Conservation (phyloP, 306 rosid genomes). For the Mimosa bimucronata region DNA sequence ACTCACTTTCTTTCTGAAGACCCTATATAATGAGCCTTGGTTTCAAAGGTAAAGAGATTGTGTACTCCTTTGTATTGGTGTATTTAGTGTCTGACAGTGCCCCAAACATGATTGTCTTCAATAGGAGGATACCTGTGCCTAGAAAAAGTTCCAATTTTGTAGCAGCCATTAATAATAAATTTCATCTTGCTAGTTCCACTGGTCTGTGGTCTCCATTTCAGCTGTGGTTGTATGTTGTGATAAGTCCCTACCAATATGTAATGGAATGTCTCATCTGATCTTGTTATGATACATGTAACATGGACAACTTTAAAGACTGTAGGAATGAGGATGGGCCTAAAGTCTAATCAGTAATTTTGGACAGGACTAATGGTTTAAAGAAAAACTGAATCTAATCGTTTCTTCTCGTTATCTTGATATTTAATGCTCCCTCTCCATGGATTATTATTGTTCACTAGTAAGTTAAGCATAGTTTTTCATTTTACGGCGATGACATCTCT, state of each 20-base stretch:
- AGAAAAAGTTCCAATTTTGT: neutral
- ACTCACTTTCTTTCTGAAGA: neutral
- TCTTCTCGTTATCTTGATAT: slow-evolving; percentile 10
- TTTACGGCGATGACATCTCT: slow-evolving; percentile 10
- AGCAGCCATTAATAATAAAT: neutral
- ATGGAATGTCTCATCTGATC: neutral
- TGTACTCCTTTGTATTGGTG: neutral
- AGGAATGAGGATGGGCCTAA: neutral
- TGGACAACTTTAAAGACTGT: slow-evolving; percentile 7
- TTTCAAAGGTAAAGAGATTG: neutral
- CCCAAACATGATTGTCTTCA: too few species aligned
- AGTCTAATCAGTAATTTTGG: neutral
- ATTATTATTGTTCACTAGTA: slow-evolving; percentile 11
- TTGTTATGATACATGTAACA: slow-evolving; percentile 8
- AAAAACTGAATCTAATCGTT: slow-evolving; percentile 13
- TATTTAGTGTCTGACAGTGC: too few species aligned
- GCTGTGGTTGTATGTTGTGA: neutral
- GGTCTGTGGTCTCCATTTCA: neutral
- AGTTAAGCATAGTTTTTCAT: slow-evolving; percentile 1
- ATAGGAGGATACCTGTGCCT: too few species aligned
- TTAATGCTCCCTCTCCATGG: neutral
- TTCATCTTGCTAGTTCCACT: neutral
- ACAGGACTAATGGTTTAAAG: neutral
- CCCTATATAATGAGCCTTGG: neutral
- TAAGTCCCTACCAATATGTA: neutral